phyloP scores from a whole-genome alignment of 495 filamentous ascomycete genomes.

The Podospora sp. region DNA sequence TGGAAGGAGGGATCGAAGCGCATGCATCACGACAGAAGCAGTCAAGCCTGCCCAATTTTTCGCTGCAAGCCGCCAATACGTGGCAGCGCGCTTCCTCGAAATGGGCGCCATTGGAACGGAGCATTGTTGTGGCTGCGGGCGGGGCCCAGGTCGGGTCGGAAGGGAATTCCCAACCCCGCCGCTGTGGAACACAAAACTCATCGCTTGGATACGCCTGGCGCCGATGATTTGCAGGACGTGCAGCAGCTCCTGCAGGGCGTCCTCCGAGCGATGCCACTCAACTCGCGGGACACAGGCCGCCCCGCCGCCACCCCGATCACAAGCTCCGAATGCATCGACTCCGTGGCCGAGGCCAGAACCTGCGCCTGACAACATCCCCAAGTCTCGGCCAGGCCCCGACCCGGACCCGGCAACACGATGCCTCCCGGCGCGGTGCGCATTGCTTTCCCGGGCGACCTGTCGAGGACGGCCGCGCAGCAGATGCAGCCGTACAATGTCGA shows the following conservation, averaged over 20 bases:
- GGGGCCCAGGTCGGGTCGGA: neutral
- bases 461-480: slow-evolving; percentile 2
- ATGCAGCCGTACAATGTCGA: slow-evolving; percentile 26
- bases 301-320: neutral
- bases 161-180: slow-evolving; percentile 8
- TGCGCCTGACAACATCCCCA: neutral
- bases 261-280: neutral
- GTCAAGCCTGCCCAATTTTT: slow-evolving; percentile 17
- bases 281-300: neutral
- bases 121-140: neutral
- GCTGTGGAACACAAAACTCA: slow-evolving; percentile 7
- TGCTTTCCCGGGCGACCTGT: slow-evolving; percentile 5
- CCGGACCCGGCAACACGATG: neutral
- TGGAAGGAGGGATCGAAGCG: neutral
- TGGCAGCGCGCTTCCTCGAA: neutral
- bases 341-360: neutral
- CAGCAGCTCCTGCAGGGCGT: neutral
- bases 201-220: neutral
- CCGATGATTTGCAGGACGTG: slow-evolving; percentile 9
- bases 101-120: neutral
- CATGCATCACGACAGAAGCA: slow-evolving; percentile 9
- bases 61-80: slow-evolving; percentile 16
- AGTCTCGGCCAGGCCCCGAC: neutral
- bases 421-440: slow-evolving; percentile 12
- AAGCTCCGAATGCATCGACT: neutral